Base-by-base conservation (phyloP, 768 basidiomycete species). In the Candolleomyces eurysporus region DNA sequence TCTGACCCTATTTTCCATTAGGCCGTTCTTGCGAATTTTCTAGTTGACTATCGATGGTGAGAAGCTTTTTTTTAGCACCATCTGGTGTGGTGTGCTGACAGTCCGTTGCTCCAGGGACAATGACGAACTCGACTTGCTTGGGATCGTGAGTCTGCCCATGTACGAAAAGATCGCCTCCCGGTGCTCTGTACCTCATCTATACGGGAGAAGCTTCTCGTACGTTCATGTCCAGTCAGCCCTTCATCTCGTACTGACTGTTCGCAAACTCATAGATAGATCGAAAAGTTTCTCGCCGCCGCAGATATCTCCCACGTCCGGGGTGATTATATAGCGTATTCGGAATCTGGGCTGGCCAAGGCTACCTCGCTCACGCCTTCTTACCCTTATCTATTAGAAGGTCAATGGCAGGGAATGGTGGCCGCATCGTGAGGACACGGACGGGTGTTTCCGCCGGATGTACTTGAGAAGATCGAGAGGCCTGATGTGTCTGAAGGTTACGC, bases 111-210 rank as follows among this genome's bases (percentile, higher is more conserved):
- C 6, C 57, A 36, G 50, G 92, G 63, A 92, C 2, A 93, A 95
- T 71, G 96, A 96, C 67, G 94, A 95, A 72, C 81, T 94, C 32
- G 92, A 95, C 68, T 83, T 94, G 55, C 92, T 92, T 0, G 85
- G 86, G 16, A 91, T 94, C 70, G n/a, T n/a, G n/a, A n/a, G n/a
- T n/a, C 94, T 95, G 0, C 75, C 88, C 10, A 97, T 96, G 94
- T 97, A 97, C 73, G 82, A 91, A 71, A 85, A 90, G 75, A 96
- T 96, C 67, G 82, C 86, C 5, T 81, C 86, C 0, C 79, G 94
- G 51, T 83, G 79, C 49, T 90, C 89, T 11, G 92, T 94, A 6
- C 92, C 93, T 6, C 79, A 86, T 54, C 76, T 93, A 11, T 96
- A 95, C 69, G 92, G 68, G 83, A 89, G 48, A 87, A 86, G 48